Evolutionary conservation across 176 grass and related monocot species (phyloP).

Genomic region (Bothriochloa decipiens): DNA sequence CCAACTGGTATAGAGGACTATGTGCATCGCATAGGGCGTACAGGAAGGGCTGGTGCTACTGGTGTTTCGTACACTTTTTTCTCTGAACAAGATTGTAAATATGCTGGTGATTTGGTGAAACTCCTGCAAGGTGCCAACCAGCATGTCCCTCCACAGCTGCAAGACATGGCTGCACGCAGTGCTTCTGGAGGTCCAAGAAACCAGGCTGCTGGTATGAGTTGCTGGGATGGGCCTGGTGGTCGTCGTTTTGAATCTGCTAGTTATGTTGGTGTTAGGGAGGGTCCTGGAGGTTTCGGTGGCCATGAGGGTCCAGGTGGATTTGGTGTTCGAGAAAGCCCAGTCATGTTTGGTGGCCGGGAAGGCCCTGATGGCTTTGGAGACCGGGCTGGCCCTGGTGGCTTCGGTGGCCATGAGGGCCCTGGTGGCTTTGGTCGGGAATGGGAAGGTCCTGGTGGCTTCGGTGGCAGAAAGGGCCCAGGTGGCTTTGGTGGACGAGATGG

Average conservation of each 20-base stretch:
- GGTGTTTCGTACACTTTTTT: slow-evolving; percentile 91
- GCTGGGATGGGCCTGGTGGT: slow-evolving; percentile 55
- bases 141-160: slow-evolving; percentile 81
- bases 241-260: slow-evolving; percentile 53
- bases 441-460: slow-evolving; percentile 50
- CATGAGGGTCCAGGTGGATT: neutral
- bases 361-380: slow-evolving; percentile 50
- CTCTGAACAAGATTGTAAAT: slow-evolving; percentile 88
- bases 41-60: slow-evolving; percentile 91
- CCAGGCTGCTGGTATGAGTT: slow-evolving; percentile 60
- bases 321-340: neutral
- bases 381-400: no score
- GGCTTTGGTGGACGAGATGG: slow-evolving; percentile 48
- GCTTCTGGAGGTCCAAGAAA: slow-evolving; percentile 48
- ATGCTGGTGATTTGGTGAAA: slow-evolving; percentile 91
- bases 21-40: slow-evolving; percentile 94
- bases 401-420: no score
- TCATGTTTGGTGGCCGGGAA: slow-evolving; percentile 36
- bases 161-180: slow-evolving; percentile 72
- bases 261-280: slow-evolving; percentile 64
- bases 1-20: slow-evolving; percentile 95
- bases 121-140: slow-evolving; percentile 92
- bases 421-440: slow-evolving; percentile 50
- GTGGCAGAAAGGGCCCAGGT: slow-evolving; percentile 54
- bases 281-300: slow-evolving; percentile 44